A percentile compares a stretch with the other conserved stretches of the same genome.
These are phyloP conservation scores for Coniochaeta sp. DNA, from an alignment of 2,329 filamentous ascomycete genomes.

Conservation along the genomic window DNA sequence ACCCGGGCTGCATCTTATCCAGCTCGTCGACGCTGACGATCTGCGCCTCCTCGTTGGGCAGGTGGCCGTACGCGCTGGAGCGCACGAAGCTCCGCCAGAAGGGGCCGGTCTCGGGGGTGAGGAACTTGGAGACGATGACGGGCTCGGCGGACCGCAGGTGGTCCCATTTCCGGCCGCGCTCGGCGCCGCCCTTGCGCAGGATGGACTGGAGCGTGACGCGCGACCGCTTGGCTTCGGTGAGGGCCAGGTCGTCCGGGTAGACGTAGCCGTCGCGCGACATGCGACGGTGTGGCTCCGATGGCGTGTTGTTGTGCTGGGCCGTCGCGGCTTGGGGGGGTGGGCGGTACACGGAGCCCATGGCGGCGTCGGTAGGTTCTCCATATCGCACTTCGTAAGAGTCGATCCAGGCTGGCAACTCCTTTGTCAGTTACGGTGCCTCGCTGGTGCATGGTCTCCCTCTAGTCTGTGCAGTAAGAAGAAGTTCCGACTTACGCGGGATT, in stretches of 20 bases:
- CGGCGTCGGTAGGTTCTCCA: conserved; percentile 28
- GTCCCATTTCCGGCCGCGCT: conserved; percentile 50
- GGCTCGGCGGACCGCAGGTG: conserved; percentile 52
- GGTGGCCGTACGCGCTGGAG: conserved; percentile 44
- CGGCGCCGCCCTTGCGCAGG: conserved; percentile 38
- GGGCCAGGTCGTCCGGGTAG: conserved; percentile 25
- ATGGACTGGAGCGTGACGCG: conserved; percentile 35
- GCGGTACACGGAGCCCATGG: conserved; percentile 29
- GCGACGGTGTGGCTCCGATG: conserved; percentile 30
- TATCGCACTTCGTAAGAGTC: conserved; percentile 37
- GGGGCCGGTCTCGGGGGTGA: conserved; percentile 30
- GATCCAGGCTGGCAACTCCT: conserved; percentile 34
- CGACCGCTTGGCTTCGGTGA: conserved; percentile 15
- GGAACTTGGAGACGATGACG: conserved; percentile 47
- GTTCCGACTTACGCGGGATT: conserved; percentile 18
- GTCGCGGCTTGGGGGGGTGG: conserved; percentile 28
- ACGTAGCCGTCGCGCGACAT: conserved; percentile 42
- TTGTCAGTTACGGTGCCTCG: conserved; percentile 2
- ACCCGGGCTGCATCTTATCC: conserved; percentile 36
- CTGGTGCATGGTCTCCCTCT: not conserved
- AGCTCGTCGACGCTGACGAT: conserved; percentile 39
- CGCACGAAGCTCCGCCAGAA: conserved; percentile 47
- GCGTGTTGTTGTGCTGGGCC: conserved; percentile 34
- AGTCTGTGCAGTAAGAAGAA: too few relatives aligned
- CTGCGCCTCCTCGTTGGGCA: conserved; percentile 37